These are phyloP conservation scores for Rutidosis leptorrhynchoides DNA, from an alignment of 129 eudicot species.

Conservation along the genomic window DNA sequence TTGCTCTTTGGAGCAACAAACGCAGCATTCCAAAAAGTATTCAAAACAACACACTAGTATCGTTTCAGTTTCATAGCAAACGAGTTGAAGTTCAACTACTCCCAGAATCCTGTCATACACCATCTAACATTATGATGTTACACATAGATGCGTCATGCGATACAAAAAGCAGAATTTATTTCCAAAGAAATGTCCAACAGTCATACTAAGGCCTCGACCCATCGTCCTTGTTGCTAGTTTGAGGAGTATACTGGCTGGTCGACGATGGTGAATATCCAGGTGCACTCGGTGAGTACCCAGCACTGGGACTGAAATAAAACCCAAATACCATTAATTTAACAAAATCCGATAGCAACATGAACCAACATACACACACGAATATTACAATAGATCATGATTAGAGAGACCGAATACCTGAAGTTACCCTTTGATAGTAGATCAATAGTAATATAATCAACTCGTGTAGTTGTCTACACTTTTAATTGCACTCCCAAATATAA, in stretches of 20 bases:
- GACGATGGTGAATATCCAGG: conserved; percentile 97
- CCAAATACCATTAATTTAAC: background rate
- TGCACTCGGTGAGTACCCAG: conserved; percentile 93
- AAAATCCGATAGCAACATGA: background rate
- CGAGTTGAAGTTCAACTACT: background rate
- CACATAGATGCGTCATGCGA: too few species aligned
- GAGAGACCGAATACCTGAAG: background rate
- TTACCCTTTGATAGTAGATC: too few species aligned
- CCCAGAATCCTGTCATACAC: background rate
- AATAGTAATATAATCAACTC: too few species aligned
- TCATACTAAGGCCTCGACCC: conserved; percentile 29
- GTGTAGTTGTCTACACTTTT: too few species aligned
- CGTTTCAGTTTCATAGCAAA: background rate
- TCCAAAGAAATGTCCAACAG: background rate
- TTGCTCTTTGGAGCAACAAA: background rate
- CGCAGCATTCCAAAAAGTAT: background rate
- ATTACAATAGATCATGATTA: too few species aligned
- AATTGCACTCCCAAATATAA: too few species aligned
- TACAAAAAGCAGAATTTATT: background rate
- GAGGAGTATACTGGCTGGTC: conserved; percentile 79
- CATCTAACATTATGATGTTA: background rate
- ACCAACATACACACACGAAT: background rate
- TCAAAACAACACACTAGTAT: background rate
- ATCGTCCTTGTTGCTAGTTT: conserved; percentile 33
- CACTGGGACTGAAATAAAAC: conserved; percentile 68